Evolutionary conservation across 345 rosid genomes (phyloP).

Genomic region (Diplotaxis tenuifolia): DNA sequence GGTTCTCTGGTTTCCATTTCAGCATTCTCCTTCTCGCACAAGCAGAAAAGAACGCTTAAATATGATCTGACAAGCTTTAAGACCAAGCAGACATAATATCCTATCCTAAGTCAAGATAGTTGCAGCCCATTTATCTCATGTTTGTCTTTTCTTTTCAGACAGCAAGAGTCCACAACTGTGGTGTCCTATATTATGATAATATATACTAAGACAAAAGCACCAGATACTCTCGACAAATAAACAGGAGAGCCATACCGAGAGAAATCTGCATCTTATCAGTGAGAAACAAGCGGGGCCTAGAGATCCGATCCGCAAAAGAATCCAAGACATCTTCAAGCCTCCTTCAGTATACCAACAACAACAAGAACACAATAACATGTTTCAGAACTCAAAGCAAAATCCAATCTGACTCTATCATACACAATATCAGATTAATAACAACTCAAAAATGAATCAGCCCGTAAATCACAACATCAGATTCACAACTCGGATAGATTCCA

Average conservation of each 20-base stretch:
- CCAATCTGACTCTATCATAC: background rate
- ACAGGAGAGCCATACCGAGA: conserved; percentile 55
- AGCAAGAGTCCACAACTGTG: background rate
- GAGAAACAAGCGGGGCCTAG: conserved; percentile 77
- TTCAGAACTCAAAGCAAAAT: conserved; percentile 9
- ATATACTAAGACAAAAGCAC: no score
- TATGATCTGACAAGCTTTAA: conserved; percentile 1
- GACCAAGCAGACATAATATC: background rate
- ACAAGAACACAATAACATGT: conserved; percentile 5
- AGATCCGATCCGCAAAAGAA: conserved; percentile 87
- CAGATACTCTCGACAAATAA: background rate
- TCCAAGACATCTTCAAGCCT: conserved; percentile 83
- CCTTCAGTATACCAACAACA: conserved; percentile 44
- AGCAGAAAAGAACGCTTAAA: background rate
- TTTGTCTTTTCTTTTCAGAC: background rate
- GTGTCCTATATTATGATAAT: background rate
- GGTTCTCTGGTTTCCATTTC: background rate
- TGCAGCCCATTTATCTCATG: background rate
- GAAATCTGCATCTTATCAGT: conserved; percentile 95
- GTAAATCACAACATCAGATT: background rate
- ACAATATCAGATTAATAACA: background rate
- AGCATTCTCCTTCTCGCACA: background rate
- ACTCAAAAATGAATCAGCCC: background rate
- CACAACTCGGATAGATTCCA: background rate
- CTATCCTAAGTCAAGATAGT: background rate